Base-by-base conservation (phyloP, 257 asterid species). In the Cinchona pubescens region DNA sequence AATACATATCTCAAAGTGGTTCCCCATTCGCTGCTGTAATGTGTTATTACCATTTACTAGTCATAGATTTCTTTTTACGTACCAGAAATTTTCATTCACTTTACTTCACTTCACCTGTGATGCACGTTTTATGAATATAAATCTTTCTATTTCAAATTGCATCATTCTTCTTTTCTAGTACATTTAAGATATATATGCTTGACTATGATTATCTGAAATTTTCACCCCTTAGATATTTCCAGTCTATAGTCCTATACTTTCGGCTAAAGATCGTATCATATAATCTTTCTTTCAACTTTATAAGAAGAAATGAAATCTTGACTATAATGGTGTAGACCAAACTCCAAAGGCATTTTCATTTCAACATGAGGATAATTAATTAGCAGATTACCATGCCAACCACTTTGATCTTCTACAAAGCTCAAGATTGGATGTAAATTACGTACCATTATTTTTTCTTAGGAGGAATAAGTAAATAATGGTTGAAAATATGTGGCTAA, bases 181-280 rank as follows among this genome's bases (percentile, higher is more conserved):
- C 45, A 34, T 74, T n/a, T 46, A 0, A 9, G 55, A 74, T 46
- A 34, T 74, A 3, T 46, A 49, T 62, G 29, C 77, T 61, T 73
- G 70, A 74, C 71, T 62, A 19, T 30, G 56, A 8, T 45, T 19
- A 40, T 53, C 59, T 21, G 51, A 53, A 71, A 37, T 55, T n/a
- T 71, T 58, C 75, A 51, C 3, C 53, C 66, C 32, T 25, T 42
- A 12, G 16, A 55, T 55, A 13, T 55, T 34, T 40, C 11, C 30
- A 18, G 71, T 74, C 78, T 63, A 63, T 19, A 62, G 40, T 74
- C 63, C 78, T 63, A 63, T 19, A 62, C 53, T 74, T 74, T 74
- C 78, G 78, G 78, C 78, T 34, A 48, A 74, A 62, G 63, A 43
- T 61, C 46, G 60, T 18, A 30, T 35, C 5, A 3, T 2, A 32